Percentiles rank a stretch among this genome's conserved stretches.
Evolutionary conservation across 805 yeast genomes (phyloP).

Genomic region (Starmerella gropengiesseri): DNA sequence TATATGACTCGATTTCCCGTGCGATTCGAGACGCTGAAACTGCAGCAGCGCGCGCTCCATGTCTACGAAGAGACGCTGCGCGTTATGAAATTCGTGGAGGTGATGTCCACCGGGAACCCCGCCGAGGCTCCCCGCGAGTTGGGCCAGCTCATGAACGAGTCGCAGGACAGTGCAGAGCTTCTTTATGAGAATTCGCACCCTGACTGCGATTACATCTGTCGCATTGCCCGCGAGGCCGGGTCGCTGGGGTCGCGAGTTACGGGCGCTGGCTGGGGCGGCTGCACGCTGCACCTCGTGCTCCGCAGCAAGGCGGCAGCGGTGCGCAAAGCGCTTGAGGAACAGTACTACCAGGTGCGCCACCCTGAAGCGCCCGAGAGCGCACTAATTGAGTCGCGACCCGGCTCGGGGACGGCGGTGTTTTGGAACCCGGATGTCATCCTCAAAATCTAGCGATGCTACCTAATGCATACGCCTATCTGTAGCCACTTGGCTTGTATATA

Average conservation of each 20-base stretch:
- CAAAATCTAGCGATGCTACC: too few relatives aligned
- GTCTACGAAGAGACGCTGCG: conserved; percentile 52
- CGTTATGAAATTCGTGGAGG: conserved; percentile 41
- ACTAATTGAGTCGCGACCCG: conserved; percentile 20
- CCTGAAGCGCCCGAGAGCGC: conserved; percentile 38
- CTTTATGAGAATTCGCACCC: conserved; percentile 46
- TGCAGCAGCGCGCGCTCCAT: conserved; percentile 50
- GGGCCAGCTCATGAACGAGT: conserved; percentile 48
- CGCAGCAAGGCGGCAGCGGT: conserved; percentile 34
- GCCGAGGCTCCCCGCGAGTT: conserved; percentile 31
- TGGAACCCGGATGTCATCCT: background rate
- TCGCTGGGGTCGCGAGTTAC: conserved; percentile 60
- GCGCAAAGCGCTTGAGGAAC: conserved; percentile 36
- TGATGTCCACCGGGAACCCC: conserved; percentile 27
- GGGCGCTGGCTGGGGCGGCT: conserved; percentile 75
- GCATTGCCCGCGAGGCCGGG: conserved; percentile 45
- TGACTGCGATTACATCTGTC: conserved; percentile 44
- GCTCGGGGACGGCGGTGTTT: conserved; percentile 20
- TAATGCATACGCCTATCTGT: too few relatives aligned
- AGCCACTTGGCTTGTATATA: too few relatives aligned
- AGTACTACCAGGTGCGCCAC: conserved; percentile 41
- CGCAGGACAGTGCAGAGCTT: conserved; percentile 43
- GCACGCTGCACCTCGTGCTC: conserved; percentile 53
- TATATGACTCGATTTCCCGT: conserved; percentile 49
- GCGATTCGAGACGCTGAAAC: conserved; percentile 42